A percentile compares a stretch with the other conserved stretches of the same genome.
Conservation (phyloP, 495 filamentous ascomycete genomes). For the Penicillium alfredii region DNA sequence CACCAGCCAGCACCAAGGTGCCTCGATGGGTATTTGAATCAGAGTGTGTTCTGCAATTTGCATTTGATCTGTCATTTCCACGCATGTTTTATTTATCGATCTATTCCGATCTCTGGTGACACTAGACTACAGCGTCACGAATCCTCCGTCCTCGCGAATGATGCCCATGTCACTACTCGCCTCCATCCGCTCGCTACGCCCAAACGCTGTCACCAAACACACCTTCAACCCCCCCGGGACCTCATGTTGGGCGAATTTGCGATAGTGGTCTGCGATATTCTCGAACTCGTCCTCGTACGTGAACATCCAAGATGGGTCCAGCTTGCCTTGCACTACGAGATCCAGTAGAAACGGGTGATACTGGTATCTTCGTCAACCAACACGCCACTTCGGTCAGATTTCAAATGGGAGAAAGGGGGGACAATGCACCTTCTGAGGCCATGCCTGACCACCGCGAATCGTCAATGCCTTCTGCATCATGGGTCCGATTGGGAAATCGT, state of each 20-base stretch:
- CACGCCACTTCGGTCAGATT: conserved; percentile 1
- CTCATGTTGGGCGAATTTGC: conserved; percentile 16
- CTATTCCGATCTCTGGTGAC: too few relatives aligned
- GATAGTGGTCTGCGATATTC: conserved; percentile 21
- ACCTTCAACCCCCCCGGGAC: conserved; percentile 22
- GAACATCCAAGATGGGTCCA: conserved; percentile 29
- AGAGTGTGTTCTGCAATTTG: too few relatives aligned
- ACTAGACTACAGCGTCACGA: too few relatives aligned
- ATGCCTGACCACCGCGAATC: conserved; percentile 20
- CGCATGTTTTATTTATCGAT: too few relatives aligned
- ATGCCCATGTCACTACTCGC: conserved; percentile 1
- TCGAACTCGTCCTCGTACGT: conserved; percentile 25
- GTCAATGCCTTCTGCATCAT: conserved; percentile 27
- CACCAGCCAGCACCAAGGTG: too few relatives aligned
- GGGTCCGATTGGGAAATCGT: conserved; percentile 25
- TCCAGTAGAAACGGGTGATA: conserved; percentile 26
- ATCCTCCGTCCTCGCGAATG: neutral
- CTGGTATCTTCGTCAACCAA: too few relatives aligned
- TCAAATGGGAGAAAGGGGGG: neutral
- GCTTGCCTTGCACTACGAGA: conserved; percentile 17
- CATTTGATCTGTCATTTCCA: too few relatives aligned
- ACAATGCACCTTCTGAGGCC: conserved; percentile 19
- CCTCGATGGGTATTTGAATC: too few relatives aligned
- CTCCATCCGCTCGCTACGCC: conserved; percentile 12
- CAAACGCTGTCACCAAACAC: conserved; percentile 20